Percentiles rank a stretch among this genome's conserved stretches.
Evolutionary conservation across 2,329 filamentous ascomycete genomes (phyloP).

Genomic region (Parafenestella ontariensis): DNA sequence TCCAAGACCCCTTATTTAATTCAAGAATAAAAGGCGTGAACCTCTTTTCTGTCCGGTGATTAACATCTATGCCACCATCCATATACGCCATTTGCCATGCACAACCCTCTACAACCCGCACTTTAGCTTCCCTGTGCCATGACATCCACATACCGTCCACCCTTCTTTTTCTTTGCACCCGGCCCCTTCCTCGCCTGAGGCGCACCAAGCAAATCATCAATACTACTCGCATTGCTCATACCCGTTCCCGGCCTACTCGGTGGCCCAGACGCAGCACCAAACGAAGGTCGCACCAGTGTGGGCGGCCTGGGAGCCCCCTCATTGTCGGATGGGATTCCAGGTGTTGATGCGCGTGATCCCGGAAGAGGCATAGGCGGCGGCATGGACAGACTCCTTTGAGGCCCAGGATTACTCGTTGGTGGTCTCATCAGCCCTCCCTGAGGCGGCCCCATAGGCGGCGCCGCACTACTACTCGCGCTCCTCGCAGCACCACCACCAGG

Average conservation of each 20-base stretch:
- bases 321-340: conserved; percentile 39
- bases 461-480: conserved; percentile 45
- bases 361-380: conserved; percentile 43
- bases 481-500: conserved; percentile 32
- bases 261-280: conserved; percentile 38
- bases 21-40: not conserved
- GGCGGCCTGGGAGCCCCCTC: conserved; percentile 38
- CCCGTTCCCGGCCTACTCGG: conserved; percentile 69
- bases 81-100: not conserved
- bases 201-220: conserved; percentile 88
- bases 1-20: not conserved
- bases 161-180: conserved; percentile 73
- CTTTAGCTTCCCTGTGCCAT: conserved; percentile 60
- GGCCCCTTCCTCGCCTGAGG: conserved; percentile 70
- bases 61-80: not conserved
- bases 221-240: conserved; percentile 90
- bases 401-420: conserved; percentile 27
- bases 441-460: conserved; percentile 45
- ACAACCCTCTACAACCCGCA: not conserved
- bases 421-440: conserved; percentile 19
- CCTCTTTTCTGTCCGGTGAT: not conserved
- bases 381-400: conserved; percentile 45
- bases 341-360: conserved; percentile 40
- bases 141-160: conserved; percentile 91
- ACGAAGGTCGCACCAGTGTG: conserved; percentile 30